Conservation (phyloP, 495 filamentous ascomycete species). For the Xylaria telfairii region DNA sequence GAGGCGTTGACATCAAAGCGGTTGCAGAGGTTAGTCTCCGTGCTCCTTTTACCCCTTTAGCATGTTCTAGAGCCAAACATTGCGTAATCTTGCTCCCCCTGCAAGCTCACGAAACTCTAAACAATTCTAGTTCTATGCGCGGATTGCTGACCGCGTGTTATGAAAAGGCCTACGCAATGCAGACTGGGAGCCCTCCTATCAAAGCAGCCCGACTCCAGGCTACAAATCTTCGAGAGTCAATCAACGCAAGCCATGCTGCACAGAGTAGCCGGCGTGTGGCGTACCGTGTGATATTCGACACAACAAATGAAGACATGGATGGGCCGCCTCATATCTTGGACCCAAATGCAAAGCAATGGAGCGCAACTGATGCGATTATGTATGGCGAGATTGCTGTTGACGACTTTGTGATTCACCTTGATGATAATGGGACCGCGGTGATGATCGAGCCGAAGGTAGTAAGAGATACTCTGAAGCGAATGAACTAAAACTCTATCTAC, state of each 20-base stretch:
- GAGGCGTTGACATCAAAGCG: neutral
- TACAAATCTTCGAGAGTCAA: neutral
- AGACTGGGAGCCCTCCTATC: slow-evolving; percentile 3
- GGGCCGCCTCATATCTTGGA: slow-evolving; percentile 19
- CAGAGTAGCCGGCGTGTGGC: neutral
- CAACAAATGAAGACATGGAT: neutral
- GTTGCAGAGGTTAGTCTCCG: neutral
- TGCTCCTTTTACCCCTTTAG: neutral
- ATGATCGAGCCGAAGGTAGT: slow-evolving; percentile 39
- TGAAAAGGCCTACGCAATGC: neutral
- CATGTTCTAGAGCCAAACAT: neutral
- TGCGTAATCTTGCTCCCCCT: neutral
- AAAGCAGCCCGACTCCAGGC: neutral
- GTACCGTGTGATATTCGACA: slow-evolving; percentile 1
- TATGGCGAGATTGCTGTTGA: slow-evolving; percentile 46
- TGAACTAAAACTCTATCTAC: neutral
- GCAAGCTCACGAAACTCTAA: neutral
- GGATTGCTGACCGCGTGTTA: neutral
- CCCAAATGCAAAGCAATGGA: slow-evolving; percentile 31
- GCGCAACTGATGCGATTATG: slow-evolving; percentile 34
- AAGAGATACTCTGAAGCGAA: slow-evolving; percentile 3
- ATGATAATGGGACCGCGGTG: slow-evolving; percentile 34
- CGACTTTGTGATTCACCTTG: slow-evolving; percentile 47
- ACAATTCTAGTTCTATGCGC: neutral
- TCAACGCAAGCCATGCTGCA: neutral